Evolutionary conservation across 164 flowering plant species (phyloP), one percentile per base, ranked within the genome.

Genomic region (Stephania japonica): DNA sequence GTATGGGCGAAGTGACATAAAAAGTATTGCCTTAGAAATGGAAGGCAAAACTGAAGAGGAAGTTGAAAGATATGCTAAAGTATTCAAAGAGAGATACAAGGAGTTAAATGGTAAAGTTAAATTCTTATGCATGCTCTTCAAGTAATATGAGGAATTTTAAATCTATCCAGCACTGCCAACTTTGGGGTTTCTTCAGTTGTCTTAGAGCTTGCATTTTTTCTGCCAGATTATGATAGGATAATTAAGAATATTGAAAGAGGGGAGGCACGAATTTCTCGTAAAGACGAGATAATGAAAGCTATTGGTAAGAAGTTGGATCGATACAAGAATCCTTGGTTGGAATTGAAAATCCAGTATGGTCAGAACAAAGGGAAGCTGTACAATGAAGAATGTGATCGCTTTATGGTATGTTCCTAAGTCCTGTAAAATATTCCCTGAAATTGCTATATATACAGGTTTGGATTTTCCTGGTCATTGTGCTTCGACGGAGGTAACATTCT

Each of bases 281-380:
- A 87, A 80, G 99, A 96, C 77, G 98, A 96, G 84, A 96, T 96
- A 68, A 96, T 96, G 98, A 96, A 92, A 81, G 97, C 97, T n/a
- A 87, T 96, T 78, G 97, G 97, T 73, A 96, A 96, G 91, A 96
- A 96, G 77, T 77, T 96, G 86, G 99, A 93, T 72, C 91, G 99
- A n/a, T 96, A 96, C 78, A 96, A 91, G 85, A 96, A 96, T 84
- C 99, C 99, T 16, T 96, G 99, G 99, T 81, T 93, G 83, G 99
- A 96, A 77, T 75, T 96, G 79, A 92, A 92, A 86, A 91, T 96
- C 73, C 99, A 93, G 81, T 96, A 96, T 84, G 99, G 99, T 56
- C 99, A 96, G 81, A 96, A 96, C 83, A 96, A 96, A 80, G 99
- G 99, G 68, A 96, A 96, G 81, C 70, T 96, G 78, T 96, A 93